A percentile compares a stretch with the other conserved stretches of the same genome.
Conservation (phyloP, 495 filamentous ascomycete species). For the Pyrenula aspistea region DNA sequence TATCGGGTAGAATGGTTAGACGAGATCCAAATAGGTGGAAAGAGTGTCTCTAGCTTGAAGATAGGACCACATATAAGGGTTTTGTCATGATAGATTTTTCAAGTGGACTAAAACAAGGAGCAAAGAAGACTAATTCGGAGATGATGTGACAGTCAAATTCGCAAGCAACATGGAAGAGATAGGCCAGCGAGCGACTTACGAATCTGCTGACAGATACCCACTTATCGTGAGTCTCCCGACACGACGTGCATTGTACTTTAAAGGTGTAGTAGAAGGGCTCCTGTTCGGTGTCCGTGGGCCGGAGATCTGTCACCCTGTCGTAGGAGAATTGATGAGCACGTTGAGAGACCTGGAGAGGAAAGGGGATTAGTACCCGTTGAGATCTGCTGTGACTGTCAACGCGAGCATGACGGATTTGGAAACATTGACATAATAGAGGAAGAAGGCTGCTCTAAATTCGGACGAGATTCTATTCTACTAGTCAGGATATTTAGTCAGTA, state of each 20-base stretch:
- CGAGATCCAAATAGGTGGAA: no score
- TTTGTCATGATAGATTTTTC: no score
- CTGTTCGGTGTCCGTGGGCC: conserved; percentile 67
- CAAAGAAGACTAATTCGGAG: no score
- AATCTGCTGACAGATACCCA: conserved; percentile 78
- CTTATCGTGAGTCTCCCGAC: conserved; percentile 82
- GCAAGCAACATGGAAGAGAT: no score
- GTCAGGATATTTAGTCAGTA: no score
- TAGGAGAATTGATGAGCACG: not conserved
- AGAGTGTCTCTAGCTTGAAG: no score
- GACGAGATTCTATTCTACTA: no score
- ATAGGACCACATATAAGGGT: no score
- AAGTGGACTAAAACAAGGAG: no score
- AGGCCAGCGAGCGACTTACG: conserved; percentile 52
- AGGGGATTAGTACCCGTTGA: not conserved
- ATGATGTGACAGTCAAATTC: no score
- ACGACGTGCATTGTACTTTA: conserved; percentile 92
- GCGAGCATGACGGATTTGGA: not conserved
- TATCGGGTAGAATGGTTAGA: not conserved
- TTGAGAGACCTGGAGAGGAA: not conserved
- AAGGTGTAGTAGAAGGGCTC: conserved; percentile 91
- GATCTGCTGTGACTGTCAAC: not conserved
- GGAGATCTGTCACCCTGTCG: conserved; percentile 73
- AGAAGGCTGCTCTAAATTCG: no score
- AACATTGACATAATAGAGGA: no score